Evolutionary conservation across 192 early-diverging fungal genomes (phyloP).

Genomic region (Coemansia sp.): DNA sequence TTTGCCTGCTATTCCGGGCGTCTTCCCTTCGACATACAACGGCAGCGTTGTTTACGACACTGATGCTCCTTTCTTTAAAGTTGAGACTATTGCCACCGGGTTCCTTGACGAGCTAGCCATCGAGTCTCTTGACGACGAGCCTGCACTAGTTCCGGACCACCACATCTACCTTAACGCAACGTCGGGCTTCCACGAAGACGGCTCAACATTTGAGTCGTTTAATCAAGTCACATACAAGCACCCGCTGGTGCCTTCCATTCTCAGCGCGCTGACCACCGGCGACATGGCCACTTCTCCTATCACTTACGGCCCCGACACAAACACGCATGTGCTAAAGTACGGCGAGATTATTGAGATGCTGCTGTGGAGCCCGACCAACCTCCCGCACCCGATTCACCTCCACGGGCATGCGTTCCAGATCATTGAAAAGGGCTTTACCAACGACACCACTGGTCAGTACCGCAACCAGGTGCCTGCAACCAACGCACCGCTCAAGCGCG

Average conservation of each 20-base stretch:
- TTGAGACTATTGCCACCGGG: conserved; percentile 20
- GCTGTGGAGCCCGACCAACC: conserved; percentile 65
- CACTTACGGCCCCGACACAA: conserved; percentile 65
- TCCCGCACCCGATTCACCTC: conserved; percentile 73
- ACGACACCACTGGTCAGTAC: background rate
- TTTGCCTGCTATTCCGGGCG: conserved; percentile 60
- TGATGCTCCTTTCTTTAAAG: conserved; percentile 3
- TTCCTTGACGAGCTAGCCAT: conserved; percentile 48
- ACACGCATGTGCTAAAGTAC: conserved; percentile 60
- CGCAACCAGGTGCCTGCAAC: background rate
- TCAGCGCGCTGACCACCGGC: conserved; percentile 62
- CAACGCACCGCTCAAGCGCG: conserved; percentile 31
- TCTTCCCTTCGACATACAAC: conserved; percentile 54
- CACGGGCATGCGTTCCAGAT: conserved; percentile 87
- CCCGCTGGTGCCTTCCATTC: conserved; percentile 64
- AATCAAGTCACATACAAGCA: conserved; percentile 33
- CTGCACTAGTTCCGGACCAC: conserved; percentile 48
- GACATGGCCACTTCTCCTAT: conserved; percentile 51
- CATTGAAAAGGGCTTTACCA: conserved; percentile 55
- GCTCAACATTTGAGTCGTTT: background rate
- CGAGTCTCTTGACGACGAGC: conserved; percentile 52
- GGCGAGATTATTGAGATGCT: conserved; percentile 64
- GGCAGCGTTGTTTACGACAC: conserved; percentile 56
- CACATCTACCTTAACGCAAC: conserved; percentile 56
- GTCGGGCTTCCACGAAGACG: conserved; percentile 7